A percentile compares a stretch with the other conserved stretches of the same genome.
Conservation (phyloP, 1,139 yeast genomes). For the Meyerozyma elateridarum region DNA sequence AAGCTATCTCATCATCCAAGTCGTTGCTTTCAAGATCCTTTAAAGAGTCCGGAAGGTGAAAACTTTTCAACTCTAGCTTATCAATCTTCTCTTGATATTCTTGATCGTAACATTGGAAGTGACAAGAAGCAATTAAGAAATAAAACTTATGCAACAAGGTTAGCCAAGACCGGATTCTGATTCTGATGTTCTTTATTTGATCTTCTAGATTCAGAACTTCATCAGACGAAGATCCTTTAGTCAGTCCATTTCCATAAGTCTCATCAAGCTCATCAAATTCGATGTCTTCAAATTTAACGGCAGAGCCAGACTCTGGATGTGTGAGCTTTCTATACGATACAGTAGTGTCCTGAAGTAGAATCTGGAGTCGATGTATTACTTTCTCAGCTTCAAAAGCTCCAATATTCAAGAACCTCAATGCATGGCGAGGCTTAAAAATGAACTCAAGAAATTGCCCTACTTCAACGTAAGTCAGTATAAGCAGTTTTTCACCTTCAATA, state of each 20-base stretch:
- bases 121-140: constrained; percentile 77
- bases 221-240: constrained; percentile 12
- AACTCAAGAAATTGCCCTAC: constrained; percentile 65
- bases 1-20: constrained; percentile 20
- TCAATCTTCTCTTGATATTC: constrained; percentile 30
- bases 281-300: constrained; percentile 20
- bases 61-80: constrained; percentile 7
- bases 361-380: constrained; percentile 18
- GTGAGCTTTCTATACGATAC: constrained; percentile 13
- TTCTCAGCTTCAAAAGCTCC: constrained; percentile 35
- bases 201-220: constrained; percentile 21
- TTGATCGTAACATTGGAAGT: constrained; percentile 56
- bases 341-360: constrained; percentile 16
- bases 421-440: constrained; percentile 43
- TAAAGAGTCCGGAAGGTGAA: constrained; percentile 7
- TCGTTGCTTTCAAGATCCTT: constrained; percentile 7
- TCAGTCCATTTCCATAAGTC: constrained; percentile 6
- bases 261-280: constrained; percentile 16
- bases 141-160: constrained; percentile 70
- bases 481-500: constrained; percentile 43
- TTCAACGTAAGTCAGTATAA: constrained; percentile 40
- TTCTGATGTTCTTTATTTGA: constrained; percentile 18
- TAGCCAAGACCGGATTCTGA: constrained; percentile 43
- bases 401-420: constrained; percentile 40
- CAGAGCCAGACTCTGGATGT: constrained; percentile 5